Percentiles rank a stretch among this genome's conserved stretches.
Evolutionary conservation across 352 stramenopile species (phyloP).

Genomic region (Phytophthora agathidicida): DNA sequence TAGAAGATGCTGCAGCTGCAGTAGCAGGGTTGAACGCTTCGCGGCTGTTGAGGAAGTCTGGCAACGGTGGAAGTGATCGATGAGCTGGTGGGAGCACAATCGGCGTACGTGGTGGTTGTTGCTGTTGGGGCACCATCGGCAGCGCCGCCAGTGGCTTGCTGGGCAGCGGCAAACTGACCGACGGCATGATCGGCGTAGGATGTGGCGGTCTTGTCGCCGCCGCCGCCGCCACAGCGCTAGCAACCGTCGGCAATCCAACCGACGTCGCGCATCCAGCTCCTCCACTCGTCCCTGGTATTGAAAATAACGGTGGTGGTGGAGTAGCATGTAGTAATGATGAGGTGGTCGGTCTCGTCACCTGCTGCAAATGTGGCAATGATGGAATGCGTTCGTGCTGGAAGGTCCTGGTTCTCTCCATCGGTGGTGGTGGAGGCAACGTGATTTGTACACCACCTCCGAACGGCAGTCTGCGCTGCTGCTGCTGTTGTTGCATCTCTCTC

Average conservation of each 20-base stretch:
- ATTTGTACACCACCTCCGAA: slow-evolving; percentile 42
- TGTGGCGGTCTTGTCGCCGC: slow-evolving; percentile 29
- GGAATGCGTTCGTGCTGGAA: slow-evolving; percentile 39
- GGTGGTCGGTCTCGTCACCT: slow-evolving; percentile 56
- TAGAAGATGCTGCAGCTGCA: slow-evolving; percentile 15
- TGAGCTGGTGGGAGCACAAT: slow-evolving; percentile 60
- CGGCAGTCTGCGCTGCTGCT: slow-evolving; percentile 23
- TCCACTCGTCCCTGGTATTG: slow-evolving; percentile 29
- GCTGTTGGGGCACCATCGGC: slow-evolving; percentile 26
- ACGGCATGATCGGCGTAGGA: slow-evolving; percentile 32
- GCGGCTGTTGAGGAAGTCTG: slow-evolving; percentile 68
- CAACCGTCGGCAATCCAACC: slow-evolving; percentile 27
- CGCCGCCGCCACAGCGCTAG: slow-evolving; percentile 21
- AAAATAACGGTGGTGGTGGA: slow-evolving; percentile 32
- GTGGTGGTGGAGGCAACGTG: slow-evolving; percentile 38
- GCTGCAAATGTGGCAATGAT: slow-evolving; percentile 57
- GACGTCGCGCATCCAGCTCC: slow-evolving; percentile 8
- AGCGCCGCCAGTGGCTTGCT: slow-evolving; percentile 29
- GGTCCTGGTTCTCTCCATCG: slow-evolving; percentile 20
- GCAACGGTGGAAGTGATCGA: slow-evolving; percentile 59
- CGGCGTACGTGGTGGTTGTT: slow-evolving; percentile 44
- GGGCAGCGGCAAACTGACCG: slow-evolving; percentile 37
- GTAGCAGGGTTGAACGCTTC: slow-evolving; percentile 60
- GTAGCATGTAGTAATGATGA: slow-evolving; percentile 48
- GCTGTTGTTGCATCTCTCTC: slow-evolving; percentile 17